Evolutionary conservation across 495 filamentous ascomycete genomes (phyloP).

Genomic region (Cairneyella variabilis): DNA sequence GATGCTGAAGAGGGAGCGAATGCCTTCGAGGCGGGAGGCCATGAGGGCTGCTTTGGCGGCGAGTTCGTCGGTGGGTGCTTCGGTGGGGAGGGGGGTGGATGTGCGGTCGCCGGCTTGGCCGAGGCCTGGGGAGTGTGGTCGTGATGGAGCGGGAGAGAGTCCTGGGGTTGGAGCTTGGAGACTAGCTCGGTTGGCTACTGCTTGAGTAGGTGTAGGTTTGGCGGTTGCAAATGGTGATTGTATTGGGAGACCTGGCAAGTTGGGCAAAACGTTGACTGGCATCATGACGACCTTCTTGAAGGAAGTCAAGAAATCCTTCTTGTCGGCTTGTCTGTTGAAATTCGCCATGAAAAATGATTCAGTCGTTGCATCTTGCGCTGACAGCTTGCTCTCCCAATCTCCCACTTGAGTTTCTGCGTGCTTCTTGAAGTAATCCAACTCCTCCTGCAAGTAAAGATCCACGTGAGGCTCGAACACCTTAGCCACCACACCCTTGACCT

Average conservation of each 20-base stretch:
- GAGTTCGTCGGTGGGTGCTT: slow-evolving; percentile 82
- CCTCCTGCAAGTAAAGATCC: slow-evolving; percentile 89
- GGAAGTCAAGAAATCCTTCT: slow-evolving; percentile 90
- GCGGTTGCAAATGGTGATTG: slow-evolving; percentile 37
- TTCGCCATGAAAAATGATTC: slow-evolving; percentile 95
- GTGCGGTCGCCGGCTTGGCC: slow-evolving; percentile 14
- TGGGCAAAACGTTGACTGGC: slow-evolving; percentile 85
- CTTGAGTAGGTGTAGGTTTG: slow-evolving; percentile 8
- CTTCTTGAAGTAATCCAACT: slow-evolving; percentile 78
- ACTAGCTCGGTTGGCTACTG: slow-evolving; percentile 35
- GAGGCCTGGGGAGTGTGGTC: slow-evolving; percentile 36
- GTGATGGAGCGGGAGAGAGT: slow-evolving; percentile 36
- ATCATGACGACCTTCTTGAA: slow-evolving; percentile 99
- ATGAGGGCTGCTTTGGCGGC: slow-evolving; percentile 96
- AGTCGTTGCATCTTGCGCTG: slow-evolving; percentile 83
- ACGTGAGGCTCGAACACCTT: slow-evolving; percentile 86
- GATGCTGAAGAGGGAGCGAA: slow-evolving; percentile 90
- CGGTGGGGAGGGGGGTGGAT: slow-evolving; percentile 18
- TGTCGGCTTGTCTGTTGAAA: slow-evolving; percentile 90
- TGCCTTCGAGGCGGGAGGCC: slow-evolving; percentile 89
- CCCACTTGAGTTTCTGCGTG: slow-evolving; percentile 71
- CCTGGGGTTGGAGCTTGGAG: slow-evolving; percentile 22
- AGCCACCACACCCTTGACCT: slow-evolving; percentile 55
- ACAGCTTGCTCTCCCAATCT: slow-evolving; percentile 87
- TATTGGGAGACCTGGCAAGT: slow-evolving; percentile 47